Base-by-base conservation (phyloP, 768 basidiomycete species). In the Trametes punicea region DNA sequence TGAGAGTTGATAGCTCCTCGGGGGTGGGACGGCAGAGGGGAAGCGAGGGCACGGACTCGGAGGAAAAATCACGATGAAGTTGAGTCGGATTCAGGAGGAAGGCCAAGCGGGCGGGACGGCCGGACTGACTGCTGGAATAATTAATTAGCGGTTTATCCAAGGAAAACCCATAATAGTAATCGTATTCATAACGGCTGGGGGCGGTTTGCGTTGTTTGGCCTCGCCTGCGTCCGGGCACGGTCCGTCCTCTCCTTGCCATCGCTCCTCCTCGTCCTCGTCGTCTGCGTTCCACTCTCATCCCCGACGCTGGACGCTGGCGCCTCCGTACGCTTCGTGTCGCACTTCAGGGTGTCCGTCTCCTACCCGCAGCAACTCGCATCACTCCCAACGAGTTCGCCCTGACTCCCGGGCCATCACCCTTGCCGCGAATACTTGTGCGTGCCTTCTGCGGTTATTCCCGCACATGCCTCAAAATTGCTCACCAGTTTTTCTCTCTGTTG, bases 221-320 rank as follows among this genome's bases (percentile, higher is more conserved):
- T 34, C 44, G 31, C 20, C 51, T 53, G 51, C 60, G 55, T 42
- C 50, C 60, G 63, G 60, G 52, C 60, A 58, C 63, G 63, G 63
- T 57, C 63, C 63, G 63, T 61, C 54, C 41, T 46, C 53, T 57
- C 60, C 52, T 57, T 47, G 31, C 47, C 47, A 50, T 50, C 59
- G 40, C 62, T 58, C 56, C 47, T 57, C 44, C 25, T 53, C 51
- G 46, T 56, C 52, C 39, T 56, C 57, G 26, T 27, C 58, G 40
- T 48, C 40, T 42, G 34, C 51, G 51, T 42, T 44, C 49, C 51
- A 41, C 46, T 40, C 55, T 25, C 23, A 25, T 38, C 25, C 44
- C 50, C 53, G 47, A 42, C 56, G 52, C 23, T 16, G 34, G 52
- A 13, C 53, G 27, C 26, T 13, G 36, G 29, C 54, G 39, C 25